Percentiles rank a stretch among this genome's conserved stretches.
These are phyloP conservation scores for Malus domestica DNA, from an alignment of 306 rosid species.

Conservation along the genomic window ASM211411v1 NC_041800.1:4336001-4336500, in stretches of 20 bases:
- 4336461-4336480: background rate
- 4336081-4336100: background rate
- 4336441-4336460: background rate
- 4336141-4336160: background rate
- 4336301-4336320: background rate
- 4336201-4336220: background rate
- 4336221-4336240: background rate
- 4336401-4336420: background rate
- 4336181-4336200: background rate
- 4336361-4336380: background rate
- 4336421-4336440: background rate
- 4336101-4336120: background rate
- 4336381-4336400: background rate
- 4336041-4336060: background rate
- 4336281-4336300: background rate
- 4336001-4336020: background rate
- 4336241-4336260: background rate
- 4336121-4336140: background rate
- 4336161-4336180: background rate
- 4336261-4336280: background rate
- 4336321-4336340: background rate
- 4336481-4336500: slow-evolving; percentile 8
- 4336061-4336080: background rate
- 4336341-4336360: background rate
- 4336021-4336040: background rate